Evolutionary conservation across 768 basidiomycete genomes (phyloP).

Genomic region (Boletus rubescentipes): DNA sequence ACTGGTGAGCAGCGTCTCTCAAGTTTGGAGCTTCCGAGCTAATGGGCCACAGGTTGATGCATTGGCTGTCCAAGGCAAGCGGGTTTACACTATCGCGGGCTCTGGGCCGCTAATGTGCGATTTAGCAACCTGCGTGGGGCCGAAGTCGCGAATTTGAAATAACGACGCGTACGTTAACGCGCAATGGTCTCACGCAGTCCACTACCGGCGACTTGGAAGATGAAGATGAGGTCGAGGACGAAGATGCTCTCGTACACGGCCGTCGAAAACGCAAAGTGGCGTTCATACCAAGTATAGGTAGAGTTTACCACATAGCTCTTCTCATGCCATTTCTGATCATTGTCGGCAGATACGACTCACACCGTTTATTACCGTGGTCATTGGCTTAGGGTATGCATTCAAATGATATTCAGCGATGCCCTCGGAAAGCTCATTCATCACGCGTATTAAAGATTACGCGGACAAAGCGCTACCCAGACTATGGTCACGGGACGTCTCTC

Average conservation of each 20-base stretch:
- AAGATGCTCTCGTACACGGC: constrained; percentile 60
- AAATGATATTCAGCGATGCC: constrained; percentile 7
- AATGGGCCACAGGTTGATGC: constrained; percentile 64
- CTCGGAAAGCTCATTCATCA: constrained; percentile 23
- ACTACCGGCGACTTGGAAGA: constrained; percentile 79
- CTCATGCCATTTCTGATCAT: constrained; percentile 13
- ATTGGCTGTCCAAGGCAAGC: constrained; percentile 79
- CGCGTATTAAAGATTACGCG: constrained; percentile 62
- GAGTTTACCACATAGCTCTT: constrained; percentile 25
- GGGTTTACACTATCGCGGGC: constrained; percentile 4
- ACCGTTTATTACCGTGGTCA: constrained; percentile 90
- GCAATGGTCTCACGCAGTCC: constrained; percentile 61
- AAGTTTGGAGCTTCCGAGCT: background rate
- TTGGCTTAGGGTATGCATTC: constrained; percentile 69
- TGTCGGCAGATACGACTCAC: constrained; percentile 70
- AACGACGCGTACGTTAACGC: constrained; percentile 71
- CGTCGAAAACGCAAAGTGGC: constrained; percentile 75
- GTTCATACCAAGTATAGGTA: constrained; percentile 84
- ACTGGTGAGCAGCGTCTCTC: constrained; percentile 52
- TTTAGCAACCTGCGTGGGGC: constrained; percentile 88
- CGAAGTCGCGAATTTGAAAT: constrained; percentile 88
- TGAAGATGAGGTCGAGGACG: constrained; percentile 56
- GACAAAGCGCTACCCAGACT: constrained; percentile 73
- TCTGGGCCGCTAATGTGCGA: constrained; percentile 16
- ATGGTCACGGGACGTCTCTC: constrained; percentile 68